A percentile compares a stretch with the other conserved stretches of the same genome.
phyloP scores from a whole-genome alignment of 2,329 filamentous ascomycete species.

The Verticillium klebahnii region DNA sequence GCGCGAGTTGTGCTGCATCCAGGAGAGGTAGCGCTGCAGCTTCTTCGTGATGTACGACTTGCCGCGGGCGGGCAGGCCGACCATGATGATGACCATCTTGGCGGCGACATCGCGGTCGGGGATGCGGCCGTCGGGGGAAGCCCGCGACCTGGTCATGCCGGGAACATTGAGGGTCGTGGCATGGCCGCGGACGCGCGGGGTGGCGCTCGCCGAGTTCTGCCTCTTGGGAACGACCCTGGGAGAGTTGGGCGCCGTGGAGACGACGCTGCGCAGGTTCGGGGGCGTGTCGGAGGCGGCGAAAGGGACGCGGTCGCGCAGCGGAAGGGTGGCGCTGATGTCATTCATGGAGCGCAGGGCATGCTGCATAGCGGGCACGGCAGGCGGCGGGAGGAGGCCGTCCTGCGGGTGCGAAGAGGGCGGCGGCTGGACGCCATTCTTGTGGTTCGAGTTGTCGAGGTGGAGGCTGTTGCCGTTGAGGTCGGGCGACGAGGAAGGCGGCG shows the following conservation, averaged over 20 bases:
- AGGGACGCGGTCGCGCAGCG: conserved; percentile 20
- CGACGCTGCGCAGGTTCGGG: conserved; percentile 50
- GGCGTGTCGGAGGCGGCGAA: conserved; percentile 39
- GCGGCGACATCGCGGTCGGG: conserved; percentile 90
- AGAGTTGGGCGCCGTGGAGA: conserved; percentile 54
- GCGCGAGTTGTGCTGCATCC: conserved; percentile 91
- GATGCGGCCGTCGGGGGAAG: conserved; percentile 93
- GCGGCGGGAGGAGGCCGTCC: conserved; percentile 20
- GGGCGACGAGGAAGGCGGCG: background rate
- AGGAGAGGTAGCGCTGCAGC: conserved; percentile 88
- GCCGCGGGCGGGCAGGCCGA: conserved; percentile 87
- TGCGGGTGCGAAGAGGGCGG: conserved; percentile 20
- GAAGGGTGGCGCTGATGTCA: conserved; percentile 28
- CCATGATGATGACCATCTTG: conserved; percentile 98
- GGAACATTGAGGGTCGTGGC: conserved; percentile 96
- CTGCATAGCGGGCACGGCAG: conserved; percentile 32
- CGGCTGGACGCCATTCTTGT: conserved; percentile 7
- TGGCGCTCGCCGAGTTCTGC: conserved; percentile 71
- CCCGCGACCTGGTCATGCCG: conserved; percentile 89
- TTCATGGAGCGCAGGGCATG: conserved; percentile 37
- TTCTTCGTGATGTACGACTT: conserved; percentile 99
- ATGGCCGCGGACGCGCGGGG: conserved; percentile 73
- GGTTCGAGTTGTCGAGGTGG: conserved; percentile 10
- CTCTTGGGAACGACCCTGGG: conserved; percentile 59
- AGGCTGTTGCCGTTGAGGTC: conserved; percentile 6